Base-by-base conservation (phyloP, 345 rosid genomes). In the Aquilaria malaccensis region DNA sequence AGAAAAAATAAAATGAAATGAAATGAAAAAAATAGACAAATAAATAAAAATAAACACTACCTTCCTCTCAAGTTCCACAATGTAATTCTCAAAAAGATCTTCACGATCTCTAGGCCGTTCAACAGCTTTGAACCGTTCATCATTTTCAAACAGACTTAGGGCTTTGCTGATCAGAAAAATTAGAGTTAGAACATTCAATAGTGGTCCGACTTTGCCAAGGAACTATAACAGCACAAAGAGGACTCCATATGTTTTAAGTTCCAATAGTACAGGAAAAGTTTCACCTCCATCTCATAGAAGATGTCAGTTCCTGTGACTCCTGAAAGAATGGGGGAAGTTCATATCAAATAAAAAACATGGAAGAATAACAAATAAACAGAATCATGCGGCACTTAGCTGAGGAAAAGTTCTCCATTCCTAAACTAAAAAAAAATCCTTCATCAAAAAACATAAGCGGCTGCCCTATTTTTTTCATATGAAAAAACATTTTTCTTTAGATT, bases 41-140 rank as follows among this genome's bases (percentile, higher is more conserved):
- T 55, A 50, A 13, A 37, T 57, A 50, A 30, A 47, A 10, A 41
- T 11, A 55, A 51, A 43, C n/a, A 32, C 58, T 82, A 92, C 98
- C 96, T 90, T 94, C 81, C 95, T 86, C 80, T 63, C 95, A 62
- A 90, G 96, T 69, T 94, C 99, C 71, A 85, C 89, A 49, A 86
- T 76, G 63, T 88, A 88, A 75, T 70, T 85, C 64, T 85, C 96
- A 76, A 81, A 94, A 77, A 94, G 91, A 70, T 94, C 97, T 76
- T 91, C 95, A 55, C 93, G 83, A 61, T 94, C 99, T 74, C 97
- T 80, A 33, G 71, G 62, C 69, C 86, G 84, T 58, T 94, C 99
- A 73, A 94, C 95, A 68, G 92, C 97, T 76, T 85, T 88, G 77
- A 84, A 94, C 63, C 99, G 85, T 67, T 90, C 93, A 83, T 94